Evolutionary conservation across 2,329 filamentous ascomycete species (phyloP).

Genomic region (Neofusicoccum umdonicola): DNA sequence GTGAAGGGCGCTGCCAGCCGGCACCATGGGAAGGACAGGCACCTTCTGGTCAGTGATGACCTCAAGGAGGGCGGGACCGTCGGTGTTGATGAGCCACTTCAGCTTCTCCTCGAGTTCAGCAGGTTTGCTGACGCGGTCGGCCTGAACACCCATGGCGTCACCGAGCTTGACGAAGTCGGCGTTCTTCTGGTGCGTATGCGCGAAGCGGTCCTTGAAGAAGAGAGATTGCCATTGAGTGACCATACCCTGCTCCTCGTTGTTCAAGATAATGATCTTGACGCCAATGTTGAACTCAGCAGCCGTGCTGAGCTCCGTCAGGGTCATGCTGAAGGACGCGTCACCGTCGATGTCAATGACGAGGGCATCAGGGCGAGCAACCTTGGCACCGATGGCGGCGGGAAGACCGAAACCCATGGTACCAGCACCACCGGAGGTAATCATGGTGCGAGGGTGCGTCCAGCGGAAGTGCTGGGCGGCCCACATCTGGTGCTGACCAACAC

Average conservation of each 20-base stretch:
- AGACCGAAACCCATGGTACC: slow-evolving; percentile 96
- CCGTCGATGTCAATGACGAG: slow-evolving; percentile 95
- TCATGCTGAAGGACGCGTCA: slow-evolving; percentile 99
- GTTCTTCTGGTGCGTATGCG: slow-evolving; percentile 91
- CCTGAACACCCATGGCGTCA: slow-evolving; percentile 85
- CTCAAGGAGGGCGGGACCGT: slow-evolving; percentile 91
- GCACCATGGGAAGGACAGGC: slow-evolving; percentile 97
- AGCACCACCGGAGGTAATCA: slow-evolving; percentile 95
- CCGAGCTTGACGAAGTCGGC: slow-evolving; percentile 94
- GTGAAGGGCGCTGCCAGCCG: slow-evolving; percentile 79
- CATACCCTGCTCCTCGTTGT: slow-evolving; percentile 99
- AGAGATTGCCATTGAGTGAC: slow-evolving; percentile 98
- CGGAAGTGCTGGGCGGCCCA: slow-evolving; percentile 97
- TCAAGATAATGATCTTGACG: slow-evolving; percentile 89
- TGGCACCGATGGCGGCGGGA: slow-evolving; percentile 90
- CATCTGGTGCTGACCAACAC: slow-evolving; percentile 98
- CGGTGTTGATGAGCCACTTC: slow-evolving; percentile 78
- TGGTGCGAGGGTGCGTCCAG: slow-evolving; percentile 85
- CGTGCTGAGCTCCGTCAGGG: slow-evolving; percentile 88
- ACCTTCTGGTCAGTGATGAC: slow-evolving; percentile 87
- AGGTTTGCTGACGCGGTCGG: slow-evolving; percentile 68
- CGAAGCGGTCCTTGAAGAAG: slow-evolving; percentile 91
- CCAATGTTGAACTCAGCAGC: slow-evolving; percentile 95
- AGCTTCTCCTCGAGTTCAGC: slow-evolving; percentile 75
- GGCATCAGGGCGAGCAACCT: slow-evolving; percentile 77